These are phyloP conservation scores for Rugonectria rugulosa DNA, from an alignment of 2,329 filamentous ascomycete species.

Conservation along the genomic window DNA sequence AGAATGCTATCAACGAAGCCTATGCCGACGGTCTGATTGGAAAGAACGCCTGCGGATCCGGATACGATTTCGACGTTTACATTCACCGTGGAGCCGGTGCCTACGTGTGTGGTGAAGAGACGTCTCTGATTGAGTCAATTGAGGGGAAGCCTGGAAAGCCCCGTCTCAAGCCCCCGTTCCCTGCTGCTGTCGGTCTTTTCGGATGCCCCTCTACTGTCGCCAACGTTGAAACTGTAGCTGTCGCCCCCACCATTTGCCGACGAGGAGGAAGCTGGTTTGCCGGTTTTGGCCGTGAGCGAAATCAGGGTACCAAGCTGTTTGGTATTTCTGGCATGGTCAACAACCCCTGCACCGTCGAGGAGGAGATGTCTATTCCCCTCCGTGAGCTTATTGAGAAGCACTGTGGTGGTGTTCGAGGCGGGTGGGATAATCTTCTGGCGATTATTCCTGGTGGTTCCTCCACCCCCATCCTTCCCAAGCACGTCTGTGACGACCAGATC, in stretches of 20 bases:
- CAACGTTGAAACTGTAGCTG: constrained; percentile 97
- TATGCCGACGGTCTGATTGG: constrained; percentile 94
- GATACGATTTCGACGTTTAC: constrained; percentile 98
- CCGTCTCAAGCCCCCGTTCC: constrained; percentile 97
- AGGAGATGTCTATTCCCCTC: constrained; percentile 98
- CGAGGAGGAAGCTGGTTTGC: constrained; percentile 94
- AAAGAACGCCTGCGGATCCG: constrained; percentile 96
- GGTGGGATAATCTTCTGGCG: constrained; percentile 97
- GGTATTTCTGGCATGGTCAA: constrained; percentile 99
- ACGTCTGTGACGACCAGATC: constrained; percentile 89
- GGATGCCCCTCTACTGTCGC: constrained; percentile 97
- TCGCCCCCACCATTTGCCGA: constrained; percentile 93
- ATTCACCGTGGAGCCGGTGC: constrained; percentile 96
- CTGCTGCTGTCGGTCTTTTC: constrained; percentile 95
- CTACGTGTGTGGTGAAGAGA: constrained; percentile 98
- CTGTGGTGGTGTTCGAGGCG: constrained; percentile 94
- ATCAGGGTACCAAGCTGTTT: constrained; percentile 96
- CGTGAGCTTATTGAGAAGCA: constrained; percentile 97
- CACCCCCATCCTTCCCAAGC: constrained; percentile 92
- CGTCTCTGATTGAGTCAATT: constrained; percentile 95
- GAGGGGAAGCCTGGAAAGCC: constrained; percentile 99
- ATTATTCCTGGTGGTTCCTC: constrained; percentile 97
- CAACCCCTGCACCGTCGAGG: constrained; percentile 96
- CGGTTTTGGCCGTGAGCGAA: constrained; percentile 91
- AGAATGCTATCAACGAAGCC: constrained; percentile 96